phyloP scores from a whole-genome alignment of 768 basidiomycete species.

The Gloeophyllum trabeum region DNA sequence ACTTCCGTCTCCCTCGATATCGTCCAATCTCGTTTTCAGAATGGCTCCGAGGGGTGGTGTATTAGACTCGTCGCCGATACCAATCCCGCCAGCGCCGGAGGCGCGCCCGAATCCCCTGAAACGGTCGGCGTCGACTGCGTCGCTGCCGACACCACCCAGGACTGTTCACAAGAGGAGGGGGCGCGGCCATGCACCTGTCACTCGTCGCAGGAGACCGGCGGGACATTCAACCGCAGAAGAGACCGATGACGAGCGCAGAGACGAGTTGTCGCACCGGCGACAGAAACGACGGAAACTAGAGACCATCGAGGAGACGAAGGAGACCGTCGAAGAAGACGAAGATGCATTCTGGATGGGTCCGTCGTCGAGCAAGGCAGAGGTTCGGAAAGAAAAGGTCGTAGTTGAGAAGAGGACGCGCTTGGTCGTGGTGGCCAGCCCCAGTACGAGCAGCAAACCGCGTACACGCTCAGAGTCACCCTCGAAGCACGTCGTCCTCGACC shows the following conservation, averaged over 20 bases:
- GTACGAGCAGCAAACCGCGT: conserved; percentile 3
- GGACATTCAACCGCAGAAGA: conserved; percentile 13
- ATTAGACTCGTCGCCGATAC: conserved; percentile 21
- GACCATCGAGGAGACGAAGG: conserved; percentile 15
- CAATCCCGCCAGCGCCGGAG: conserved; percentile 5
- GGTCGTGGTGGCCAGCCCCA: conserved; percentile 14
- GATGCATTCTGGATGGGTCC: conserved; percentile 18
- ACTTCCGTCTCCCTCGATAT: too few relatives aligned
- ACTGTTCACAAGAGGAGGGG: conserved; percentile 40
- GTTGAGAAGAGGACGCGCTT: background rate
- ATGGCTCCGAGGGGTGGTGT: too few relatives aligned
- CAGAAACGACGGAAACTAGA: conserved; percentile 16
- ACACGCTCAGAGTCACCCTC: conserved; percentile 22
- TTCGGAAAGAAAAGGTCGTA: conserved; percentile 4
- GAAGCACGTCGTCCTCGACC: conserved; percentile 19
- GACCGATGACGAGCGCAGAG: conserved; percentile 11
- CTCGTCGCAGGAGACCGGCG: conserved; percentile 26
- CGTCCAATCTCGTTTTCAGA: too few relatives aligned
- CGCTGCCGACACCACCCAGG: conserved; percentile 56
- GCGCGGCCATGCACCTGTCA: conserved; percentile 25
- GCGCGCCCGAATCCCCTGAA: conserved; percentile 29
- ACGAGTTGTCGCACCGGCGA: conserved; percentile 8
- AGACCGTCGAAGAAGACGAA: conserved; percentile 14
- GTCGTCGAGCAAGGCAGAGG: background rate
- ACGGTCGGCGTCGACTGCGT: conserved; percentile 52